These are phyloP conservation scores for Corylus americana DNA, from an alignment of 306 rosid species.

Conservation along the genomic window DNA sequence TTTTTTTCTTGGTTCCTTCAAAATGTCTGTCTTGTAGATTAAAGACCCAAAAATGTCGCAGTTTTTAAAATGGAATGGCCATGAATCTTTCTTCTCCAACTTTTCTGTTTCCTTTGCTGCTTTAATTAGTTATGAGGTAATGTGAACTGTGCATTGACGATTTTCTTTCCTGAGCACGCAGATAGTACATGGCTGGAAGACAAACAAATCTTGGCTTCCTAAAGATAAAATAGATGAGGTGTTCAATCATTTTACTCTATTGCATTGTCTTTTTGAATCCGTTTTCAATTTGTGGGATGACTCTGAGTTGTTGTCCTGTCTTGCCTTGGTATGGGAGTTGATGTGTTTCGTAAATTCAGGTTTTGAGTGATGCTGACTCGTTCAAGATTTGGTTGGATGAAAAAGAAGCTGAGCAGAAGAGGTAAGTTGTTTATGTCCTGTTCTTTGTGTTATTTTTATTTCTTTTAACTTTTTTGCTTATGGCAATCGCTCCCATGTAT, in stretches of 20 bases:
- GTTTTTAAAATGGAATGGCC: not conserved
- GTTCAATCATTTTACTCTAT: slow-evolving; percentile 22
- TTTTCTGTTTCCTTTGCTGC: slow-evolving; percentile 7
- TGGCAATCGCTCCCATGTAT: not conserved
- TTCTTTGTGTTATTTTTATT: not conserved
- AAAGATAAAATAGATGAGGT: slow-evolving; percentile 77
- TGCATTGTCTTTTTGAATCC: not conserved
- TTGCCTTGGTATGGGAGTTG: slow-evolving; percentile 18
- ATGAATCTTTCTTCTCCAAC: slow-evolving; percentile 6
- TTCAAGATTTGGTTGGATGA: slow-evolving; percentile 77
- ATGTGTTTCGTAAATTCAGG: slow-evolving; percentile 43
- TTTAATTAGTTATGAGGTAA: slow-evolving; percentile 17
- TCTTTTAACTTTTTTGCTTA: not conserved
- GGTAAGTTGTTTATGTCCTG: slow-evolving; percentile 49
- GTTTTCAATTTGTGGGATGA: slow-evolving; percentile 5
- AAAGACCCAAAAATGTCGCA: not conserved
- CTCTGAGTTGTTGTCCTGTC: not conserved
- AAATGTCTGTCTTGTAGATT: not conserved
- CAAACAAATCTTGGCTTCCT: slow-evolving; percentile 80
- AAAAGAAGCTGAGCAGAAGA: slow-evolving; percentile 81
- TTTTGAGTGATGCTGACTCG: slow-evolving; percentile 56
- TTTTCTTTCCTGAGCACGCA: slow-evolving; percentile 40
- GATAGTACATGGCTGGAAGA: slow-evolving; percentile 75
- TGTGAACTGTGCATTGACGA: slow-evolving; percentile 18
- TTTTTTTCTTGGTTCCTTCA: not conserved